These are phyloP conservation scores for Penicillium sp. DNA, from an alignment of 2,329 filamentous ascomycete species.

Conservation along the genomic window DNA sequence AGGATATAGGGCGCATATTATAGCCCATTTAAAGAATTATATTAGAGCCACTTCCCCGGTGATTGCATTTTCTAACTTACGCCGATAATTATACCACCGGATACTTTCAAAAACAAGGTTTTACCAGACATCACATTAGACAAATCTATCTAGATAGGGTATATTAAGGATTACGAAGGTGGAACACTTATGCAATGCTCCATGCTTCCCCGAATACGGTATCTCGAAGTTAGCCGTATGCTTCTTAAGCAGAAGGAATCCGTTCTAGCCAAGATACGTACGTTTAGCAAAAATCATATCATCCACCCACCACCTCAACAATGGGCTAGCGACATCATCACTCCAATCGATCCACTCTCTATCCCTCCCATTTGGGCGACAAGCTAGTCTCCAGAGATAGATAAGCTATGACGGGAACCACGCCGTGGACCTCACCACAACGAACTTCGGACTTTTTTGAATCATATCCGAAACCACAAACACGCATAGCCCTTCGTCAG, in stretches of 20 bases:
- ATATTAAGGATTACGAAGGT: slow-evolving; percentile 48
- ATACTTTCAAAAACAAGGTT: slow-evolving; percentile 98
- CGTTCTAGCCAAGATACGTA: slow-evolving; percentile 86
- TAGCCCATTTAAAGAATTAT: slow-evolving; percentile 96
- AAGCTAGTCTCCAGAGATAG: slow-evolving; percentile 95
- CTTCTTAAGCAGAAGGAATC: slow-evolving; percentile 93
- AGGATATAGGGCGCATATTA: slow-evolving; percentile 92
- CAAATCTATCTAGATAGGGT: slow-evolving; percentile 91
- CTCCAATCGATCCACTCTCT: slow-evolving; percentile 71
- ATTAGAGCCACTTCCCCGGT: slow-evolving; percentile 93
- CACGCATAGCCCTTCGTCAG: slow-evolving; percentile 89
- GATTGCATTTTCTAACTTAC: slow-evolving; percentile 94
- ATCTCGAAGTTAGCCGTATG: slow-evolving; percentile 86
- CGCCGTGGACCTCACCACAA: slow-evolving; percentile 74
- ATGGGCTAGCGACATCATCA: slow-evolving; percentile 59
- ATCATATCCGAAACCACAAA: slow-evolving; percentile 86
- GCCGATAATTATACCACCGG: slow-evolving; percentile 98
- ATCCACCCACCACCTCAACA: slow-evolving; percentile 74
- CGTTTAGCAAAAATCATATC: slow-evolving; percentile 77
- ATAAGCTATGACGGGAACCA: slow-evolving; percentile 88
- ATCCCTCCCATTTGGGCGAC: slow-evolving; percentile 82
- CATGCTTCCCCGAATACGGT: slow-evolving; percentile 89
- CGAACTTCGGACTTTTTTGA: slow-evolving; percentile 80
- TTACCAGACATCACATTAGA: slow-evolving; percentile 96
- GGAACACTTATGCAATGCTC: slow-evolving; percentile 99